Percentiles rank a stretch among this genome's conserved stretches.
Evolutionary conservation across 2,329 filamentous ascomycete genomes (phyloP).

Genomic region (Metarhizium humberi): DNA sequence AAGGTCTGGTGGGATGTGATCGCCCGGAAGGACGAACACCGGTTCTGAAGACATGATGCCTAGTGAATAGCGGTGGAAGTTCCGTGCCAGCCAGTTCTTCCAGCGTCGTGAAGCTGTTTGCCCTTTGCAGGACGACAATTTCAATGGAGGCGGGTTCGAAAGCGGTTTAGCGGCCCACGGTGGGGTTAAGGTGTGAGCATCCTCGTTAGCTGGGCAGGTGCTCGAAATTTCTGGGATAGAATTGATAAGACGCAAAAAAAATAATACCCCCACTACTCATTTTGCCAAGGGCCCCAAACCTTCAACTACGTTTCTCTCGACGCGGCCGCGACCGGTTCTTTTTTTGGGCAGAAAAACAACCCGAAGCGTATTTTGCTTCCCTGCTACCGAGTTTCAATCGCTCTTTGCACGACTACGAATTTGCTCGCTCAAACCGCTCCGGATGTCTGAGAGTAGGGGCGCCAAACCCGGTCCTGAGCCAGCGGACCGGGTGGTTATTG

Average conservation of each 20-base stretch:
- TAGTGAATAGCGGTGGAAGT: too few species aligned
- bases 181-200: neutral
- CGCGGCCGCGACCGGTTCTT: neutral
- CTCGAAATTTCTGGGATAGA: too few species aligned
- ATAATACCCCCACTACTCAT: conserved; percentile 6
- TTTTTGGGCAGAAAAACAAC: neutral
- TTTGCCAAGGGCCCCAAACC: neutral
- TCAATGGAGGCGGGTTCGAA: conserved; percentile 2
- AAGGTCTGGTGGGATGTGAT: conserved; percentile 54
- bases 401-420: neutral
- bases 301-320: neutral
- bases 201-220: too few species aligned
- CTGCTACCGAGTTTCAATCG: neutral
- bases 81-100: too few species aligned
- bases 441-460: conserved; percentile 39
- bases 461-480: conserved; percentile 39
- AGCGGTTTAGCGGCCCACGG: neutral
- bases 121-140: neutral
- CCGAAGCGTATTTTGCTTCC: neutral
- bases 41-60: conserved; percentile 44
- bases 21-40: conserved; percentile 73
- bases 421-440: conserved; percentile 3
- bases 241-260: neutral
- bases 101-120: neutral
- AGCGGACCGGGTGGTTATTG: conserved; percentile 65